Base-by-base conservation (phyloP, 768 basidiomycete species). In the Megacollybia marginata region DNA sequence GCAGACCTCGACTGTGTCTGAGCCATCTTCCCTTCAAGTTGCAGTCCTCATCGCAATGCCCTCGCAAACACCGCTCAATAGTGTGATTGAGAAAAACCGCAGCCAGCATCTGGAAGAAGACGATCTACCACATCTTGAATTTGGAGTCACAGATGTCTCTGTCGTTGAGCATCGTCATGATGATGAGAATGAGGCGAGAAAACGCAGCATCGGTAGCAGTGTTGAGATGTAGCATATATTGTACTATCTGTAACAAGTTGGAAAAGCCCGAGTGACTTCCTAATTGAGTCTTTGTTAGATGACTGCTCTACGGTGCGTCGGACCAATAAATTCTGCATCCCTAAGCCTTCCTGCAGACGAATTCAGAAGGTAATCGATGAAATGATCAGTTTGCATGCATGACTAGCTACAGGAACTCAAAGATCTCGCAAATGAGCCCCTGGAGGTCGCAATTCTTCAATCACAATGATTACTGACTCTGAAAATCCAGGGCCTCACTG, bases 291-390 rank as follows among this genome's bases (percentile, higher is more conserved):
- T 28, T 28, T 28, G 23, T 28, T 28, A 2, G 23, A 28, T 28
- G 23, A 28, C 23, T 28, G 23, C 23, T 28, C 6, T 28, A 6
- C 23, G 23, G 23, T 28, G 23, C 23, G 23, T 28, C 23, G 4
- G 23, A 28, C 23, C 4, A 28, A 3, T 28, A 6, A 28, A 3
- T 28, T 28, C 4, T 28, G 23, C 23, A 6, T 12, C 1, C 42
- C n/a, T 47, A 31, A 47, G 12, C 46, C 28, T 2, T 31, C 32
- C 32, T 15, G 13, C 57, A 88, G 88, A 52, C 85, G 88, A 46
- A 83, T 91, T 23, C 84, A 86, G 58, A 86, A 82, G 73, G 88
- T 87, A 57, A 3, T 28, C n/a, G 2, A 28, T 54, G 16, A n/a
- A 31, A 6, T 10, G 18, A 10, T 48, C 1, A 13, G 2, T 18